Conservation (phyloP, 305 asterid genomes). For the Fraxinus paxiana region DNA sequence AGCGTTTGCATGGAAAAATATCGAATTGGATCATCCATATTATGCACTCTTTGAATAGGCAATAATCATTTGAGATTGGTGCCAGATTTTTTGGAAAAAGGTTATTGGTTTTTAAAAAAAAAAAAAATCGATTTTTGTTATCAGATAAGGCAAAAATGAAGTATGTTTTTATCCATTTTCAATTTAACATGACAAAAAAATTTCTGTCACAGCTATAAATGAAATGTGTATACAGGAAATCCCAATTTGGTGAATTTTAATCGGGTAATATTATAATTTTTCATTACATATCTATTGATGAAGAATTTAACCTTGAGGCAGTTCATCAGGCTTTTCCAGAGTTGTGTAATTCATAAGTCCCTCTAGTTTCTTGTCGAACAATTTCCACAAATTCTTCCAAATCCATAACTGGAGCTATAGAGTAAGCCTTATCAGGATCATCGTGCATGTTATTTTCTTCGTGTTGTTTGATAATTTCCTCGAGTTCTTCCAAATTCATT, state of each 20-base stretch:
- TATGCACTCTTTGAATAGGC: too few species aligned
- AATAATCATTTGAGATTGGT: too few species aligned
- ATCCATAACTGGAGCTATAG: conserved; percentile 27
- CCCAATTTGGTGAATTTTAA: not conserved
- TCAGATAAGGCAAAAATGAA: too few species aligned
- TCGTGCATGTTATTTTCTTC: not conserved
- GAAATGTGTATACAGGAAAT: not conserved
- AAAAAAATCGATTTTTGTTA: too few species aligned
- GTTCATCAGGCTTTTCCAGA: not conserved
- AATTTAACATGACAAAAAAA: not conserved
- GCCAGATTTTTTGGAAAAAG: too few species aligned
- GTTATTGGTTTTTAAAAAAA: too few species aligned
- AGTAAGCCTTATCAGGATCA: not conserved
- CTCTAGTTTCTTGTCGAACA: conserved; percentile 3
- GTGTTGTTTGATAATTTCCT: conserved; percentile 11
- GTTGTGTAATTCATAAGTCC: not conserved
- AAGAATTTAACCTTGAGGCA: not conserved
- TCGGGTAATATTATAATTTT: not conserved
- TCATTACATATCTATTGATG: not conserved
- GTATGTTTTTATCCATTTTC: not conserved
- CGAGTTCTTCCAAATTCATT: conserved; percentile 16
- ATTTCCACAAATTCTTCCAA: conserved; percentile 17
- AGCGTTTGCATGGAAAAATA: not conserved
- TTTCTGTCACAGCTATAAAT: not conserved
- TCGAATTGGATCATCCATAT: too few species aligned